Evolutionary conservation across 495 filamentous ascomycete genomes (phyloP).

Genomic region (Neurospora sublineolata): DNA sequence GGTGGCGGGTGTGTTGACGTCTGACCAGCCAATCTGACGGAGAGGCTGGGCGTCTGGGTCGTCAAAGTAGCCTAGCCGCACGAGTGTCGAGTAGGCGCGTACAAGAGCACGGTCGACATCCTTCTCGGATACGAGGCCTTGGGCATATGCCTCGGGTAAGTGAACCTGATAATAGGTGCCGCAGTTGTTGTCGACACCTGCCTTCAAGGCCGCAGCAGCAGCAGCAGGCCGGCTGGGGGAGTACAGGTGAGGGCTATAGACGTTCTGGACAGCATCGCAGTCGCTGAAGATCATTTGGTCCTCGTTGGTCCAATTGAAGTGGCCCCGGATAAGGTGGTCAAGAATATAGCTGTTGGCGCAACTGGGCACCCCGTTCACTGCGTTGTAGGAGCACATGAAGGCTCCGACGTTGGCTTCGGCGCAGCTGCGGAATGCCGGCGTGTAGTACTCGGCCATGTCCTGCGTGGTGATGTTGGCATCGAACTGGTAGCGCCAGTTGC

Average conservation of each 20-base stretch:
- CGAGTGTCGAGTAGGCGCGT: conserved; percentile 20
- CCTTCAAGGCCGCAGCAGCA: conserved; percentile 18
- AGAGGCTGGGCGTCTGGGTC: conserved; percentile 13
- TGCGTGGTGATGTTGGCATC: conserved; percentile 22
- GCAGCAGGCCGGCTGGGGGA: not conserved
- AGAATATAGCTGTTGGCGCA: conserved; percentile 27
- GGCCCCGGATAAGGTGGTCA: conserved; percentile 23
- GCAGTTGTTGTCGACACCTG: conserved; percentile 22
- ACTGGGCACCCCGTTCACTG: conserved; percentile 26
- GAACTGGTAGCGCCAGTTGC: conserved; percentile 16
- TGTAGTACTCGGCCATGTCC: conserved; percentile 29
- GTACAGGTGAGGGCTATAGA: conserved; percentile 4
- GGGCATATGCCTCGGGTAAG: conserved; percentile 16
- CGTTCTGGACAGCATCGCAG: conserved; percentile 25
- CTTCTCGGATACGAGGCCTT: conserved; percentile 18
- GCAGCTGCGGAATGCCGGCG: conserved; percentile 26
- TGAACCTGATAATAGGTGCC: conserved; percentile 12
- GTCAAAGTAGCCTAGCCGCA: conserved; percentile 24
- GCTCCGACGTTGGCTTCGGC: conserved; percentile 25
- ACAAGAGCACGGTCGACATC: conserved; percentile 19
- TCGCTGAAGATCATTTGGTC: conserved; percentile 24
- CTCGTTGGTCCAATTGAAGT: conserved; percentile 23
- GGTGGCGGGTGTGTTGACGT: conserved; percentile 23
- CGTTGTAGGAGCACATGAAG: conserved; percentile 33
- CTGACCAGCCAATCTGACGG: conserved; percentile 18